Base-by-base conservation (phyloP, 306 rosid species). In the Pterocarpus macrocarpus region DNA sequence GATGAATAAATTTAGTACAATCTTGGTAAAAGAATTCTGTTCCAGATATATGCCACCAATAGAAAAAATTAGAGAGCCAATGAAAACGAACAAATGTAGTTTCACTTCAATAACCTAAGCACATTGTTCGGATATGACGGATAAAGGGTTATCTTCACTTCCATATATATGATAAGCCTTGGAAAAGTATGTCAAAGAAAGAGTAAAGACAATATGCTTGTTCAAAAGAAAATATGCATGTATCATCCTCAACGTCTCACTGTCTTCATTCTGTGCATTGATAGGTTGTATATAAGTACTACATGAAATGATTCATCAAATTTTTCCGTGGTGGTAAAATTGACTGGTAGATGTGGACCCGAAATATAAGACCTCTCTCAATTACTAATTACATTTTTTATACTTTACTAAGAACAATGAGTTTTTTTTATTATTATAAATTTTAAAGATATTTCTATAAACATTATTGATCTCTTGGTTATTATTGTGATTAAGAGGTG, bases 321-420 rank as follows among this genome's bases (percentile, higher is more conserved):
- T 35, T 73, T 45, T 14, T 41, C 47, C 5, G 0, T 14, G 28
- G 12, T 73, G 13, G 5, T 38, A 9, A 17, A 52, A 9, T 39
- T 17, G 32, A 22, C 8, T 38, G 7, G 55, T 67, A 7, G 35
- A 36, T 50, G 41, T 11, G 33, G 58, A 44, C 74, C 22, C 44
- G 41, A 35, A 33, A 67, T 38, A 44, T 32, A 49, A 39, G 11
- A 49, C 22, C 52, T 7, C 47, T 55, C 47, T 56, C 61, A 43
- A 43, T 67, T 41, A 57, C 76, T 7, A 75, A 62, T 44, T 77
- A 63, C 81, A 43, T 43, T 36, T 77, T 64, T 65, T 4, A 50
- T 53, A 33, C 65, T 77, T 16, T 38, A 17, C 73, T 32, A 33
- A 69, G 58, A 41, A 59, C 22, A 56, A 38, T 68, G 35, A 66